Base-by-base conservation (phyloP, 805 yeast species). In the Metschnikowia arizonensis region DNA sequence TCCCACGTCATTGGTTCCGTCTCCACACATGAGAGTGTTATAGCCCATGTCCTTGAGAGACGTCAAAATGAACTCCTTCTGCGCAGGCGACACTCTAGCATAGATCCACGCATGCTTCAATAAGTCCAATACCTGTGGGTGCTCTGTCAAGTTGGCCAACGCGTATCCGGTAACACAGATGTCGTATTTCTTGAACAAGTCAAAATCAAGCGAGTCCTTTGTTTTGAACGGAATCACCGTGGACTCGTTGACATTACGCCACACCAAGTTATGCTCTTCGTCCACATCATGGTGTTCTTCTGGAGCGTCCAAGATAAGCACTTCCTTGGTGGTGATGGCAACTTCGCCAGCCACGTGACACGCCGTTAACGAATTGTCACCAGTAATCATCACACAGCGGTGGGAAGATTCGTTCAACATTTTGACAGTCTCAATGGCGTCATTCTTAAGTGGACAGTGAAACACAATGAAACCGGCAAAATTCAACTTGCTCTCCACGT, bases 1-100 rank as follows among this genome's bases (percentile, higher is more conserved):
- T 67, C 99, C 99, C 41, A 93, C 99, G 74, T 93, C 99, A 63
- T 93, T 93, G n/a, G 99, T 93, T 69, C 99, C 99, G 69, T 93
- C 99, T 75, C 99, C 99, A 69, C 99, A 93, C 99, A 93, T 93
- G 58, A 93, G 77, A 19, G 98, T 93, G 61, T 81, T 85, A 68
- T 91, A 93, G 21, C 97, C 97, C 63, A 88, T 77, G 50, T 81
- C 83, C 65, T 91, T 93, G 64, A 88, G 78, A 31, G 89, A 78
- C 50, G 82, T 83, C 59, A 93, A 74, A 57, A 93, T 82, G 55
- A 85, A 88, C 68, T 93, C 99, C 69, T 93, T 93, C 71, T 93
- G 99, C 21, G 85, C 61, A 33, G 99, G 99, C 5, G 98, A 91
- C 26, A 93, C 98, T 71, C 99, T 85, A 36, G 99, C 97, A 62